A percentile compares a stretch with the other conserved stretches of the same genome.
Conservation (phyloP, 73 alveolate genomes). For the Uronychia setigera region DNA sequence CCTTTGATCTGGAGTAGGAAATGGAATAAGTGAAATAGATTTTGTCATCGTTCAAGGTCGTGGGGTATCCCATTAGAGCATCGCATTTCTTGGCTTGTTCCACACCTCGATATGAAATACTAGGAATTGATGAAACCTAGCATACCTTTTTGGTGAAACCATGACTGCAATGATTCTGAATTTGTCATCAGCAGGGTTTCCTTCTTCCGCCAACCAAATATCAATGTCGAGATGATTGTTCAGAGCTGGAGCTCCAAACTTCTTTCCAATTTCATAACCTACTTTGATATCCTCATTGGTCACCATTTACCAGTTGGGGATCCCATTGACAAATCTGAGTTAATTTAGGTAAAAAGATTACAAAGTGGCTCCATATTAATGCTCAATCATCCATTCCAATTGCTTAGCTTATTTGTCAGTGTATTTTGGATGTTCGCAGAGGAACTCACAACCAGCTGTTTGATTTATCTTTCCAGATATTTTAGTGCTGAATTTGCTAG, state of each 20-base stretch:
- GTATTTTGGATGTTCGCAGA: background rate
- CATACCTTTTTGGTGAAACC: background rate
- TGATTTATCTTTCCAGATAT: background rate
- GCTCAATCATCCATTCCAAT: background rate
- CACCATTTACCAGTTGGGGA: background rate
- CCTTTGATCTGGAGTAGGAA: background rate
- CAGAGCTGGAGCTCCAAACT: background rate
- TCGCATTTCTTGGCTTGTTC: background rate
- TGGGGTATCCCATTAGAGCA: background rate
- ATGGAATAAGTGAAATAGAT: background rate
- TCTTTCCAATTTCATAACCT: background rate
- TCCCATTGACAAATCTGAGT: background rate
- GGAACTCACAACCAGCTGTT: background rate
- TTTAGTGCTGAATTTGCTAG: background rate
- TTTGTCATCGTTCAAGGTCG: background rate
- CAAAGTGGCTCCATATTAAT: background rate
- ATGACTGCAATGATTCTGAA: background rate
- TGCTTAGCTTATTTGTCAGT: background rate
- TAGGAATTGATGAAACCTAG: background rate
- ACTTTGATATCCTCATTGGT: background rate
- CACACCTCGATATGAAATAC: background rate
- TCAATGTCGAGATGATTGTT: background rate
- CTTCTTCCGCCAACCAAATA: background rate
- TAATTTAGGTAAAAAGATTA: background rate
- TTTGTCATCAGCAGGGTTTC: too few relatives aligned